Evolutionary conservation across 73 alveolate genomes (phyloP).

Genomic region (Paramecium octaurelia): DNA sequence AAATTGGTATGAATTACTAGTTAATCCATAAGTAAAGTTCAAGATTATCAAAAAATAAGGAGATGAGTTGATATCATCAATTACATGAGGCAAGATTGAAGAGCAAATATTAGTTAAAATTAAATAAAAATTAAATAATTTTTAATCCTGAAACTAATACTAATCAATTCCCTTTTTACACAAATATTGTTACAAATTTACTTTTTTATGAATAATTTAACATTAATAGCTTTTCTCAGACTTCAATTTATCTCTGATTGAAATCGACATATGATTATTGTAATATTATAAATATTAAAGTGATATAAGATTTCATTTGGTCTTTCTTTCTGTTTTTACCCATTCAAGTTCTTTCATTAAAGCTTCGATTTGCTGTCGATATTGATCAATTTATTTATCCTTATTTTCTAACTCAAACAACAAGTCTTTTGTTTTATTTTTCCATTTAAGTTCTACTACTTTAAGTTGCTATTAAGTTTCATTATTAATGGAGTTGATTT

Average conservation of each 20-base stretch:
- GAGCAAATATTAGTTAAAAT: not conserved
- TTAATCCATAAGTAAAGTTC: not conserved
- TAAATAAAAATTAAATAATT: not conserved
- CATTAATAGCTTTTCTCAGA: too few species aligned
- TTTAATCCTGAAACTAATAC: not conserved
- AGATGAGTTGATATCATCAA: not conserved
- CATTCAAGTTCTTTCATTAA: slow-evolving; percentile 47
- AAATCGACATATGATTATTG: not conserved
- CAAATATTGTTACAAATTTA: too few species aligned
- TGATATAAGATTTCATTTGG: not conserved
- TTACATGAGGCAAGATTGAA: not conserved
- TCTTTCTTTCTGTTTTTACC: slow-evolving; percentile 37
- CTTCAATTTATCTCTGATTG: too few species aligned
- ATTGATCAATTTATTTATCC: slow-evolving; percentile 32
- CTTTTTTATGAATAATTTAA: too few species aligned
- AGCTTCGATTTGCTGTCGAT: slow-evolving; percentile 17
- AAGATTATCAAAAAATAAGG: not conserved
- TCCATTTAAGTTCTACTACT: not conserved
- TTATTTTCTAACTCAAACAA: slow-evolving; percentile 22
- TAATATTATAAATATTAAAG: not conserved
- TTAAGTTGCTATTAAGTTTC: not conserved
- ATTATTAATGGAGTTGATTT: not conserved
- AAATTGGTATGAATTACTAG: not conserved
- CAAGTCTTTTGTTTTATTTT: not conserved
- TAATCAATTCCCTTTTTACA: too few species aligned